Evolutionary conservation across 305 asterid species (phyloP).

Genomic region (Fraxinus velutina): DNA sequence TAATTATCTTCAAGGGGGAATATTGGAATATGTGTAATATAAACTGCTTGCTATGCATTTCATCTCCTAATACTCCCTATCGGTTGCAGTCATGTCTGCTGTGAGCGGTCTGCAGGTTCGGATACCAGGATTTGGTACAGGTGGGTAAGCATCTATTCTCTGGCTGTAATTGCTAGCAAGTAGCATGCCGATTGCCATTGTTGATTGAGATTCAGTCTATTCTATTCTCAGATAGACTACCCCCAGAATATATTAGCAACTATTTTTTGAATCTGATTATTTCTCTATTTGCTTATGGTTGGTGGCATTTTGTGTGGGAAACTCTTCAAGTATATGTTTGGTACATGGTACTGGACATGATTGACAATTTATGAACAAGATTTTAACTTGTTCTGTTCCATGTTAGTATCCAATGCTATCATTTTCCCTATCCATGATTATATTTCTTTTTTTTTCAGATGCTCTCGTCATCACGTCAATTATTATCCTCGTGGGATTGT

Average conservation of each 20-base stretch:
- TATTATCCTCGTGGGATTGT: conserved; percentile 67
- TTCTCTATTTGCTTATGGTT: not conserved
- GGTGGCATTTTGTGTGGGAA: not conserved
- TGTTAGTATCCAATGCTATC: not conserved
- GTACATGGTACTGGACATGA: not conserved
- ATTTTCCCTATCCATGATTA: not conserved
- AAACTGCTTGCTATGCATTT: not conserved
- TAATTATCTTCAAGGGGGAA: not conserved
- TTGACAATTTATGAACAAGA: not conserved
- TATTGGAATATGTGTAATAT: not conserved
- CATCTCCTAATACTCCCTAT: conserved; percentile 23
- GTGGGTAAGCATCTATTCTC: conserved; percentile 37
- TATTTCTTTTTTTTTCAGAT: conserved; percentile 41
- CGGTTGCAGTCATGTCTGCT: conserved; percentile 85
- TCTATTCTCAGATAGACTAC: not conserved
- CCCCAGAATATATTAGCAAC: not conserved
- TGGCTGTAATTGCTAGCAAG: conserved; percentile 11
- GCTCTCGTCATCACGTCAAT: conserved; percentile 84
- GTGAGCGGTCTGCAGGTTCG: conserved; percentile 87
- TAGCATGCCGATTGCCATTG: not conserved
- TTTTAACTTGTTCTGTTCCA: not conserved
- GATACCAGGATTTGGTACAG: conserved; percentile 81
- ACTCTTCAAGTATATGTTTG: not conserved
- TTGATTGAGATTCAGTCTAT: not conserved
- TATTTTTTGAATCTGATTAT: not conserved